These are phyloP conservation scores for Takashimella koratensis DNA, from an alignment of 1,284 basidiomycete species.

Conservation along the genomic window DNA sequence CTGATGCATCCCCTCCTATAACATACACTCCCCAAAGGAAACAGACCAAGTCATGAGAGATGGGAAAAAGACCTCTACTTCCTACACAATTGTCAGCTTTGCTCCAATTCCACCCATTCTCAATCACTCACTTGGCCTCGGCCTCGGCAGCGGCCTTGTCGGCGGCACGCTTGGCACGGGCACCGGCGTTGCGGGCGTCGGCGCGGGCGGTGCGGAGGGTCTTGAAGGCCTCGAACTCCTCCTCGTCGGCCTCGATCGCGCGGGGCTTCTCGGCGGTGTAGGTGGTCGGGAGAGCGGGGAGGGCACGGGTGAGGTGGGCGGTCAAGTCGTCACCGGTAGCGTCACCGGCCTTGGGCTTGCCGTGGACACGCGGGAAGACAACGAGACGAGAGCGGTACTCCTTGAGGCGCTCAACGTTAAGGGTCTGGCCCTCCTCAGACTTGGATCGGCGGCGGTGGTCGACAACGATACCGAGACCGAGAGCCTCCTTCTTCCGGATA, in stretches of 20 bases:
- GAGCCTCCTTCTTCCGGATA: slow-evolving; percentile 89
- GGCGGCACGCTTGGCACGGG: slow-evolving; percentile 64
- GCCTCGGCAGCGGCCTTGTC: slow-evolving; percentile 50
- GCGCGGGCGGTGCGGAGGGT: slow-evolving; percentile 85
- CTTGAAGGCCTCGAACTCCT: slow-evolving; percentile 81
- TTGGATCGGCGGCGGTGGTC: slow-evolving; percentile 97
- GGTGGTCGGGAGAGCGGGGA: slow-evolving; percentile 66
- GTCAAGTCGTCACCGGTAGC: slow-evolving; percentile 84
- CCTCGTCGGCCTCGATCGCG: slow-evolving; percentile 90
- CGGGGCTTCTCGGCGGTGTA: slow-evolving; percentile 79
- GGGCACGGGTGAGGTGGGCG: slow-evolving; percentile 68
- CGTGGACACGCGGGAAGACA: slow-evolving; percentile 93
- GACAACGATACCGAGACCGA: slow-evolving; percentile 88
- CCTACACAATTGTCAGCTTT: too few species aligned
- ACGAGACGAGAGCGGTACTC: slow-evolving; percentile 76
- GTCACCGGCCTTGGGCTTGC: slow-evolving; percentile 94
- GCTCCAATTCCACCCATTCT: too few species aligned
- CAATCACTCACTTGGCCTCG: slow-evolving; percentile 40
- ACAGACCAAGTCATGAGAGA: neutral
- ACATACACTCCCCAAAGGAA: neutral
- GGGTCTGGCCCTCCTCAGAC: slow-evolving; percentile 92
- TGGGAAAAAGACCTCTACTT: neutral
- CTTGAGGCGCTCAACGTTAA: slow-evolving; percentile 93
- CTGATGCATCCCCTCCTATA: neutral
- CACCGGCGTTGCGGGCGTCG: slow-evolving; percentile 78